These are phyloP conservation scores for Xylaria venustula DNA, from an alignment of 495 filamentous ascomycete genomes.

Conservation along the genomic window DNA sequence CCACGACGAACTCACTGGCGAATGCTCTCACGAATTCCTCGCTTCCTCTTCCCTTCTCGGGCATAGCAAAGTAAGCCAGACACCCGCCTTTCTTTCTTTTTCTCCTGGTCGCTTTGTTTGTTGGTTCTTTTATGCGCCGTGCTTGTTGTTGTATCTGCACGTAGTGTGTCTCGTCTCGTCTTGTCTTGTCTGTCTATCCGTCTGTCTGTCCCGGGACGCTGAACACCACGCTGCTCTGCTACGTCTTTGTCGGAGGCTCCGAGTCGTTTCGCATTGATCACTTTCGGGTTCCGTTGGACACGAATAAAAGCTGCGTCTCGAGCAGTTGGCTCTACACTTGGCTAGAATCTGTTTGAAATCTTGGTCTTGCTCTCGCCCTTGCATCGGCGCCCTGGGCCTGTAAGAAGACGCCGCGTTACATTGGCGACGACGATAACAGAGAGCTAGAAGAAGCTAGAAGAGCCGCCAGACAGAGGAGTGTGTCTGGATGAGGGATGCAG, in stretches of 20 bases:
- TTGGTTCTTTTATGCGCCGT: constrained; percentile 5
- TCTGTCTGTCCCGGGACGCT: not conserved
- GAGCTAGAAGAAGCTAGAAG: not conserved
- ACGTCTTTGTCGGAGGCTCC: not conserved
- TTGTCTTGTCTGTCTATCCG: no score
- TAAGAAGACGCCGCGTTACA: constrained; percentile 13
- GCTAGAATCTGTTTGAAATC: constrained; percentile 5
- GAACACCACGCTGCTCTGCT: constrained; percentile 3
- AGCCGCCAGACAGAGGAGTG: not conserved
- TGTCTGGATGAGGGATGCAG: not conserved
- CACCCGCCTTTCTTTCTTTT: constrained; percentile 8
- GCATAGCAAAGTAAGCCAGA: constrained; percentile 23
- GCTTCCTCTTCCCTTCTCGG: not conserved
- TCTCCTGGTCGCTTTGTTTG: not conserved
- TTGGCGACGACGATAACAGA: not conserved
- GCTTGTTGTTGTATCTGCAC: constrained; percentile 4
- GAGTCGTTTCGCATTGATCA: constrained; percentile 11
- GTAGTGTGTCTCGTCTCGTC: no score
- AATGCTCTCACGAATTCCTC: not conserved
- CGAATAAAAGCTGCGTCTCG: not conserved
- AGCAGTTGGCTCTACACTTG: not conserved
- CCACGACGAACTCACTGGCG: not conserved
- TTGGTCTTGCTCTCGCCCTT: not conserved
- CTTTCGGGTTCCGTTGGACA: not conserved
- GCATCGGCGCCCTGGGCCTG: constrained; percentile 7